A percentile compares a stretch with the other conserved stretches of the same genome.
Evolutionary conservation across 2,329 filamentous ascomycete species (phyloP).

Genomic region (Basipetospora sp.): DNA sequence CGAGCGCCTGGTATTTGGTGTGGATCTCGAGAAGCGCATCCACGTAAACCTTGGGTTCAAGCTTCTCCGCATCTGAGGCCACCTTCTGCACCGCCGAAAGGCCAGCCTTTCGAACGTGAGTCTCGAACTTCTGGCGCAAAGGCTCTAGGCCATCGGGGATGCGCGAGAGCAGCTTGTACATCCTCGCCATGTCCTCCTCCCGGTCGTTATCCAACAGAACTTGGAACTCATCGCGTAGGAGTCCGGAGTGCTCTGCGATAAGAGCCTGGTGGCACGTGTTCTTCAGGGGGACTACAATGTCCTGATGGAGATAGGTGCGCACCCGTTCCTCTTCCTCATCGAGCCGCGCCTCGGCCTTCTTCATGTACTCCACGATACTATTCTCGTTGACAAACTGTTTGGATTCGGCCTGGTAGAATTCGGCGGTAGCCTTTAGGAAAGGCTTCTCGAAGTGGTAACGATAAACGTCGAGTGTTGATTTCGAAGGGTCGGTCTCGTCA

Average conservation of each 20-base stretch:
- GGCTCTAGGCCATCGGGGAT: slow-evolving; percentile 88
- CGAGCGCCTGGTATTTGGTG: slow-evolving; percentile 78
- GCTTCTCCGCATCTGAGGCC: slow-evolving; percentile 68
- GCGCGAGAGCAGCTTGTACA: slow-evolving; percentile 82
- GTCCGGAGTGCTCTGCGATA: slow-evolving; percentile 70
- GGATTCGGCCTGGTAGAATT: slow-evolving; percentile 84
- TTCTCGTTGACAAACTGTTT: slow-evolving; percentile 92
- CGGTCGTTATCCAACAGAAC: slow-evolving; percentile 83
- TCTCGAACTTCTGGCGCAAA: slow-evolving; percentile 73
- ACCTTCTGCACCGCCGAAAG: slow-evolving; percentile 82
- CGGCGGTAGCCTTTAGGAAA: slow-evolving; percentile 69
- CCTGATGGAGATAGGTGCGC: slow-evolving; percentile 74
- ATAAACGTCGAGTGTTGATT: slow-evolving; percentile 92
- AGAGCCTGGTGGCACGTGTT: slow-evolving; percentile 77
- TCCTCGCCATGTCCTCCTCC: slow-evolving; percentile 85
- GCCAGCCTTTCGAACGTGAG: slow-evolving; percentile 81
- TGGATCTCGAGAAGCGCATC: slow-evolving; percentile 90
- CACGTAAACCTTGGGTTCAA: slow-evolving; percentile 94
- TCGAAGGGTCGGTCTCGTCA: slow-evolving; percentile 82
- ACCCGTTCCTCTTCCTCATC: slow-evolving; percentile 92
- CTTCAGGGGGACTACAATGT: slow-evolving; percentile 74
- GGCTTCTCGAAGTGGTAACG: slow-evolving; percentile 82
- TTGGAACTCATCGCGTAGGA: slow-evolving; percentile 94
- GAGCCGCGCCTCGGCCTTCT: slow-evolving; percentile 83
- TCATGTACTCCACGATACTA: slow-evolving; percentile 98